Percentiles rank a stretch among this genome's conserved stretches.
These are phyloP conservation scores for Streptanthus diversifolius DNA, from an alignment of 345 rosid species.

Conservation along the genomic window DNA sequence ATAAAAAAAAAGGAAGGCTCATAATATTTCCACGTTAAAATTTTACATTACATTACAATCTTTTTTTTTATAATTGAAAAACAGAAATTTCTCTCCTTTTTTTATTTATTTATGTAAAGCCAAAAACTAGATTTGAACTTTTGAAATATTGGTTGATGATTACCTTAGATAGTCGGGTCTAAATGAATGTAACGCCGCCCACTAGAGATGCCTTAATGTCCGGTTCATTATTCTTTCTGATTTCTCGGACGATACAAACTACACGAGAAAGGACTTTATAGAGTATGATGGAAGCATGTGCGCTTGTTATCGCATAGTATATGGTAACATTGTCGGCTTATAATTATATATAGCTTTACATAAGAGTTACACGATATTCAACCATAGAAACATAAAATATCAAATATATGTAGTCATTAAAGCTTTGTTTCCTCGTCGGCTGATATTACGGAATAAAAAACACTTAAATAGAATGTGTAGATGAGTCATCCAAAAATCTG, in stretches of 20 bases:
- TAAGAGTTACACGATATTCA: slow-evolving; percentile 17
- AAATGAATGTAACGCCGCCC: slow-evolving; percentile 1
- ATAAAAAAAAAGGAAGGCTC: no score
- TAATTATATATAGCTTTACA: neutral
- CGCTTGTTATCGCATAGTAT: slow-evolving; percentile 1
- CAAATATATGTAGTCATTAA: neutral
- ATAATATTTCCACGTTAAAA: no score
- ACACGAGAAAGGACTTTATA: slow-evolving; percentile 12
- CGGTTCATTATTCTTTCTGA: slow-evolving; percentile 1
- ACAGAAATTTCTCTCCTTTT: no score
- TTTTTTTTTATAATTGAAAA: no score
- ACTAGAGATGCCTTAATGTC: slow-evolving; percentile 22
- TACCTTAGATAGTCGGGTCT: neutral
- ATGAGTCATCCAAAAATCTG: slow-evolving; percentile 1
- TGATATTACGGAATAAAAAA: neutral
- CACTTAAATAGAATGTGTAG: neutral
- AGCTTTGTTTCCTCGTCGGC: slow-evolving; percentile 11
- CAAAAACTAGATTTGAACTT: neutral
- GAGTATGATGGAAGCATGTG: slow-evolving; percentile 28
- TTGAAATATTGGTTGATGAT: neutral
- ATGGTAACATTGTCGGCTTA: slow-evolving; percentile 16
- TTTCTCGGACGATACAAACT: slow-evolving; percentile 12
- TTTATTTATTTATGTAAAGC: no score
- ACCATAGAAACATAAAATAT: slow-evolving; percentile 1
- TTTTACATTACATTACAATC: no score